Conservation (phyloP, 768 basidiomycete genomes). For the Russula abietina region DNA sequence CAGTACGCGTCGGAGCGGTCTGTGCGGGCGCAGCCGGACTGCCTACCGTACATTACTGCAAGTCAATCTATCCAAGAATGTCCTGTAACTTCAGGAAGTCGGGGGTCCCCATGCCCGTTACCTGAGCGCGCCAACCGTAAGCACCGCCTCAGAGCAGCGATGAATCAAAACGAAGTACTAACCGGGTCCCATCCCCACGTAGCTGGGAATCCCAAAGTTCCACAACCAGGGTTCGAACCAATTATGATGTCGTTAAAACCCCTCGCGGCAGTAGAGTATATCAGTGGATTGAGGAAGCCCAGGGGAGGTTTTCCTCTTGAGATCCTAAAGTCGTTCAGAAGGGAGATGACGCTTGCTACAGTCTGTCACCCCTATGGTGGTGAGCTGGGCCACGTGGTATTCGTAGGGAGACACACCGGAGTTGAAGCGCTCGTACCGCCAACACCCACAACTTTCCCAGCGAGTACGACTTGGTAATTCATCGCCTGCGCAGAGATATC, state of each 20-base stretch:
- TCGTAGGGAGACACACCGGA: slow-evolving; percentile 27
- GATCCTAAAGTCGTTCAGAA: slow-evolving; percentile 36
- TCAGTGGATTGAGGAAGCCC: slow-evolving; percentile 37
- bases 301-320: slow-evolving; percentile 31
- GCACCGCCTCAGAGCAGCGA: neutral
- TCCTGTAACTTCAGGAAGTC: slow-evolving; percentile 29
- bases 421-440: slow-evolving; percentile 40
- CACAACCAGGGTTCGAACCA: slow-evolving; percentile 61
- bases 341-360: slow-evolving; percentile 32
- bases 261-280: slow-evolving; percentile 28
- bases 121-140: slow-evolving; percentile 3
- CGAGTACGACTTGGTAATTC: slow-evolving; percentile 54
- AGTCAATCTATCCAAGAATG: slow-evolving; percentile 22
- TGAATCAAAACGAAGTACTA: neutral
- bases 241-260: slow-evolving; percentile 46
- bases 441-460: slow-evolving; percentile 38
- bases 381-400: neutral
- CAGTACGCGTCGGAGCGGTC: too few species aligned
- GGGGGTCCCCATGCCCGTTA: slow-evolving; percentile 32
- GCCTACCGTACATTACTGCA: too few species aligned
- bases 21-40: too few species aligned
- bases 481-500: too few species aligned
- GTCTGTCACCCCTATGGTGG: slow-evolving; percentile 14
- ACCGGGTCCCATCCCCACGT: slow-evolving; percentile 23
- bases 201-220: slow-evolving; percentile 40